Evolutionary conservation across 1,284 basidiomycete genomes (phyloP), one percentile per base, ranked within the genome.

Genomic region (Apiotrichum mycotoxinovorans): DNA sequence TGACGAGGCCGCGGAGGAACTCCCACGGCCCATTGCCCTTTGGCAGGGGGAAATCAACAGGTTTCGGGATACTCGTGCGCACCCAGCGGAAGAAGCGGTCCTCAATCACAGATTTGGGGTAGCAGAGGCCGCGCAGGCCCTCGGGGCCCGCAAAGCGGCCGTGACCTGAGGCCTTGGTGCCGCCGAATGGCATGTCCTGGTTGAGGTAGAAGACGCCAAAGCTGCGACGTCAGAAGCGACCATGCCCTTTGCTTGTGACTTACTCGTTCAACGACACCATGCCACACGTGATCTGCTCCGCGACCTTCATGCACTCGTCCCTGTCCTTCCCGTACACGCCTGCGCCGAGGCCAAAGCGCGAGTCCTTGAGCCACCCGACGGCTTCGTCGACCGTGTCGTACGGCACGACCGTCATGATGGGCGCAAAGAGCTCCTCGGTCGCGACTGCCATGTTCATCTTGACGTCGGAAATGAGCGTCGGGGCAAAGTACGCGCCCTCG

Each of bases 191-290:
- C 66, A 96, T 81, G 68, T 91, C 88, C 81, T 97, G 94, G 73
- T 91, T 95, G 64, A 73, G 61, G 60, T 97, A 98, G 79, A 88
- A 93, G 3, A 93, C 88, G 23, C 86, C 93, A 72, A 95, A 95
- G 54, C 77, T 76, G 58, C 61, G 12, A 30, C 30, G 23, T 65
- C 42, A 65, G 48, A 46, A 10, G 35, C 1, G 26, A 8, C 12
- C 17, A 25, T 30, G 33, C 12, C 37, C 23, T 12, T 7, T 51
- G 42, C 62, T 53, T 14, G 37, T 5, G 15, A 85, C 91, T 74
- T 89, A 96, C 77, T 95, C 92, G 69, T 98, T 98, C 67, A 97
- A 83, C 37, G 93, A 88, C 11, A 98, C 93, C 95, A 98, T 98
- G 40, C 95, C 95, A 64, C 91, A 93, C 57, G 94, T 83, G 47